These are phyloP conservation scores for Pichia sp. DNA, from an alignment of 1,139 yeast genomes.

Conservation along the genomic window DNA sequence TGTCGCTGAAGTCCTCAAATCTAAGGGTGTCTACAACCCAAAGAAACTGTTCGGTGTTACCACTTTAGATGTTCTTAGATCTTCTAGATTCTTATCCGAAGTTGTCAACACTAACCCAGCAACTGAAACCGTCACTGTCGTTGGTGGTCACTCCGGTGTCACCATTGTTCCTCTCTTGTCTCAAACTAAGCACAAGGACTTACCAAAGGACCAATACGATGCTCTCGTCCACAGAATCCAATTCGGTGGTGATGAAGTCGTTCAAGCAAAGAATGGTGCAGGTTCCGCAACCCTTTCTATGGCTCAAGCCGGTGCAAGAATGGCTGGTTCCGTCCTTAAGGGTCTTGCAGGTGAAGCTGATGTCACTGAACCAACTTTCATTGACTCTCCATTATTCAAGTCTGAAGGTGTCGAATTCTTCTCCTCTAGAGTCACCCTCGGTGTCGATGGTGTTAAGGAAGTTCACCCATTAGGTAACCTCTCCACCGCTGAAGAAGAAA, in stretches of 20 bases:
- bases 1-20: conserved; percentile 89
- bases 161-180: conserved; percentile 95
- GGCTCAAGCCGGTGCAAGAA: conserved; percentile 98
- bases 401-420: conserved; percentile 84
- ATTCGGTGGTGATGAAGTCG: conserved; percentile 99
- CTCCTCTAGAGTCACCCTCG: conserved; percentile 86
- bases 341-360: conserved; percentile 65
- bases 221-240: conserved; percentile 88
- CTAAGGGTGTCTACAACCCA: conserved; percentile 84
- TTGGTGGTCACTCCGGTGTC: conserved; percentile 99
- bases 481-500: conserved; percentile 58
- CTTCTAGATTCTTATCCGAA: conserved; percentile 85
- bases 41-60: conserved; percentile 94
- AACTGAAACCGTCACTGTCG: conserved; percentile 68
- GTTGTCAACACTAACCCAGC: conserved; percentile 52
- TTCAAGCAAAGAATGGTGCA: conserved; percentile 97
- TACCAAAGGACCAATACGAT: conserved; percentile 51
- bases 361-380: conserved; percentile 72
- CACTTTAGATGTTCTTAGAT: conserved; percentile 90
- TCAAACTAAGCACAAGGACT: conserved; percentile 50
- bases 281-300: conserved; percentile 98
- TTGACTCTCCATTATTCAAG: conserved; percentile 79
- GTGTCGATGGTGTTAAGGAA: conserved; percentile 83
- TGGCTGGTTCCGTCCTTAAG: conserved; percentile 80
- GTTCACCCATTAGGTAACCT: conserved; percentile 56